Base-by-base conservation (phyloP, 768 basidiomycete species). In the Phallus indusiatus region DNA sequence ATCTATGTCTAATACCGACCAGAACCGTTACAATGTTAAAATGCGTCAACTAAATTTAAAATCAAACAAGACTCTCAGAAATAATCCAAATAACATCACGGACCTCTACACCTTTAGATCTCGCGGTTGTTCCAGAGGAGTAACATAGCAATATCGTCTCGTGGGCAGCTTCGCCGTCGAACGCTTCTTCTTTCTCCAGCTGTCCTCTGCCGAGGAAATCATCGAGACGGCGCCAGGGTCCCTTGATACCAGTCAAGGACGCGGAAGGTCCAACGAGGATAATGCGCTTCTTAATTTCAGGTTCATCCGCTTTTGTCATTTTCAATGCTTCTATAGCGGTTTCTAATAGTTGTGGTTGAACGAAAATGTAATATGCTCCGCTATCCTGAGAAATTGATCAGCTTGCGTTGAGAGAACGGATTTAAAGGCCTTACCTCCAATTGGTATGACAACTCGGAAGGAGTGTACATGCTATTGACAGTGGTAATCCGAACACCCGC, bases 101-200 rank as follows among this genome's bases (percentile, higher is more conserved):
- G n/a, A 73, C 74, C 62, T 77, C 72, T 18, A 82, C 80, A 6
- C 81, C 90, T 70, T 92, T 93, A 1, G 90, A 84, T 62, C 83
- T 82, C 1, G 89, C 87, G 0, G 86, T 89, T 0, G 89, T 91
- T 5, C 89, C 89, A 67, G 72, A 73, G 6, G 71, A 74, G 59
- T 89, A 89, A 60, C 85, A 88, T 42, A 90, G 66, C 63, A 81
- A 81, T 2, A 74, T 69, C 0, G 88, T 88, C 64, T 86, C 83
- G 55, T 83, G 67, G 1, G 82, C 74, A 18, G 73, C 66, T 0
- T 74, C 63, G 0, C 79, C 82, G 12, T 81, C 75, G 53, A 85
- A 82, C 64, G 70, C 73, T 62, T 80, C 83, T 65, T 87, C 85
- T 4, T 73, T 65, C 11, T 64, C 60, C 11, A 88, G 72, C 14